phyloP scores from a whole-genome alignment of 805 yeast genomes.

The Saturnispora besseyi region DNA sequence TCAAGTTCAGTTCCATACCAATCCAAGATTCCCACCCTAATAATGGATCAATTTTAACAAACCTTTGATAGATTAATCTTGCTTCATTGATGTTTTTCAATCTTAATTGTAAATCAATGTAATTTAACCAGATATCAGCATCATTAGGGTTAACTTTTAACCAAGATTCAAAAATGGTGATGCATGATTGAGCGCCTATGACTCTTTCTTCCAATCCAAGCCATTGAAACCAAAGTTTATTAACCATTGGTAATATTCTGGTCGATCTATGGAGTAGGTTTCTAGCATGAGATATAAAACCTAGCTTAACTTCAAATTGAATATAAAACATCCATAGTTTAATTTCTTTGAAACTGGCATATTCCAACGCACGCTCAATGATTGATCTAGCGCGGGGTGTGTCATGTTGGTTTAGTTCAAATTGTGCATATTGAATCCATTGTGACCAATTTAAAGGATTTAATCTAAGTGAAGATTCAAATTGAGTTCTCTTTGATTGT shows the following conservation, averaged over 20 bases:
- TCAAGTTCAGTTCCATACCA: constrained; percentile 51
- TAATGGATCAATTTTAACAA: constrained; percentile 43
- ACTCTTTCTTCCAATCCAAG: constrained; percentile 75
- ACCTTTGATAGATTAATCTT: constrained; percentile 48
- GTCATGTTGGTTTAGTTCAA: constrained; percentile 78
- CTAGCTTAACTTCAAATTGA: constrained; percentile 62
- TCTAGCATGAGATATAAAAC: constrained; percentile 80
- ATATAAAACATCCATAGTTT: constrained; percentile 84
- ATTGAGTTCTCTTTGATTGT: constrained; percentile 68
- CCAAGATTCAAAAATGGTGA: constrained; percentile 74
- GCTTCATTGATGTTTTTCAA: constrained; percentile 44
- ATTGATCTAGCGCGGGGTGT: constrained; percentile 73
- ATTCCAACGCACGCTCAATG: constrained; percentile 76
- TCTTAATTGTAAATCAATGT: constrained; percentile 61
- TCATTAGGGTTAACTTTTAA: constrained; percentile 57
- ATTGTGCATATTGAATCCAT: constrained; percentile 87
- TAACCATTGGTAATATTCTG: constrained; percentile 63
- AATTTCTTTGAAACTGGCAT: constrained; percentile 40
- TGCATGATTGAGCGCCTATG: constrained; percentile 50
- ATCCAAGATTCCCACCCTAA: constrained; percentile 71
- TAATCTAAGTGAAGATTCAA: constrained; percentile 77
- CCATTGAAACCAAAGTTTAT: constrained; percentile 80
- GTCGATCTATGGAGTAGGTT: constrained; percentile 76
- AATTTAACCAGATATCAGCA: constrained; percentile 62
- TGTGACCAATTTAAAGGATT: constrained; percentile 76